Conservation (phyloP, 2,329 filamentous ascomycete species). For the Macrophomina phaseolina region DNA sequence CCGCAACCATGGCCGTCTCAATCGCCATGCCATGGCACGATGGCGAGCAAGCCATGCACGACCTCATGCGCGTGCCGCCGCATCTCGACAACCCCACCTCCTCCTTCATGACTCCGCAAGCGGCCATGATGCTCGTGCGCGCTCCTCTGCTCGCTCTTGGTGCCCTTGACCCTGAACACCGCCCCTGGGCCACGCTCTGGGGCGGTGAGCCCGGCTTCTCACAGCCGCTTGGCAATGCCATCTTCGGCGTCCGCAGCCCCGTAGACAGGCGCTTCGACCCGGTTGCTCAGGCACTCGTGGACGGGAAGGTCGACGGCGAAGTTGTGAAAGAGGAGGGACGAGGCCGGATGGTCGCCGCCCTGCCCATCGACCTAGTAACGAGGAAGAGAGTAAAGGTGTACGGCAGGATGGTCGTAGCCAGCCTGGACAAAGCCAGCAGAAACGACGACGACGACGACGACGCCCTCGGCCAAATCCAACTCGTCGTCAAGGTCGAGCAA, state of each 20-base stretch:
- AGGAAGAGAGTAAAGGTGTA: slow-evolving; percentile 76
- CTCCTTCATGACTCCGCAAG: slow-evolving; percentile 65
- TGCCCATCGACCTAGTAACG: slow-evolving; percentile 68
- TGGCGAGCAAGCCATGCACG: slow-evolving; percentile 71
- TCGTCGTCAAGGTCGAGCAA: slow-evolving; percentile 73
- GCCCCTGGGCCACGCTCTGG: slow-evolving; percentile 80
- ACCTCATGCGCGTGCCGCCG: slow-evolving; percentile 63
- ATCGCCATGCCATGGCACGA: slow-evolving; percentile 62
- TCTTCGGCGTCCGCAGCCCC: slow-evolving; percentile 67
- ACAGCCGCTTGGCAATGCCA: slow-evolving; percentile 63
- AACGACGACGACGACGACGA: slow-evolving; percentile 34
- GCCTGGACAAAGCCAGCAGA: slow-evolving; percentile 49
- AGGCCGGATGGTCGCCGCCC: slow-evolving; percentile 64
- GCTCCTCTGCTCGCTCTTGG: slow-evolving; percentile 76
- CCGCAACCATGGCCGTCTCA: slow-evolving; percentile 48
- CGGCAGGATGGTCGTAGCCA: slow-evolving; percentile 71
- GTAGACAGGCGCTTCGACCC: slow-evolving; percentile 72
- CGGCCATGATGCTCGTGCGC: slow-evolving; percentile 64
- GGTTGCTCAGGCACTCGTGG: slow-evolving; percentile 68
- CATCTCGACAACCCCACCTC: slow-evolving; percentile 69
- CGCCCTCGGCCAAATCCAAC: slow-evolving; percentile 53
- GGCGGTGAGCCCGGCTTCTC: slow-evolving; percentile 76
- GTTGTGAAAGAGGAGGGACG: slow-evolving; percentile 44
- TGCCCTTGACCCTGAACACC: slow-evolving; percentile 66
- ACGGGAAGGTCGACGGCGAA: slow-evolving; percentile 50